Percentiles rank a stretch among this genome's conserved stretches.
Conservation (phyloP, 306 rosid genomes). For the Mucuna pruriens region DNA sequence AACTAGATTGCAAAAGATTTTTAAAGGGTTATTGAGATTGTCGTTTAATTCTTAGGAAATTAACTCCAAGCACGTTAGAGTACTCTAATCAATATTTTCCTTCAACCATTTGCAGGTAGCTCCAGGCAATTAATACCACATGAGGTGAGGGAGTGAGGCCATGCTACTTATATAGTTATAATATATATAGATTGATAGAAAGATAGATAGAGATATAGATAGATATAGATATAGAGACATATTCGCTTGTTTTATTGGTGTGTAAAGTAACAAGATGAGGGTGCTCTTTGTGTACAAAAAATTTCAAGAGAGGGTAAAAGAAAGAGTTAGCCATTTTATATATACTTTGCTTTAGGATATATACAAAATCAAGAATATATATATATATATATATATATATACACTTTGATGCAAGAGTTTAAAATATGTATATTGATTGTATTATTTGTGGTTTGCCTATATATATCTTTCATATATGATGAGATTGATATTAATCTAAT, state of each 20-base stretch:
- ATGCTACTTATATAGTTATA: constrained; percentile 25
- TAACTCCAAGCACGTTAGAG: constrained; percentile 5
- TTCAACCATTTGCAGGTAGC: constrained; percentile 24
- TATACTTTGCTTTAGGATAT: constrained; percentile 22
- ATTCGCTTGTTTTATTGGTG: constrained; percentile 24
- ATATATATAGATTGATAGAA: constrained; percentile 5
- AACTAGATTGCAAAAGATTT: constrained; percentile 27
- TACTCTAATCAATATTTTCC: constrained; percentile 33
- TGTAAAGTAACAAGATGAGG: constrained; percentile 39
- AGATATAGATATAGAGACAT: constrained; percentile 14
- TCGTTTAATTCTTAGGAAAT: constrained; percentile 19
- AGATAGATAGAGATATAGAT: background rate
- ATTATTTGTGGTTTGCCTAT: background rate
- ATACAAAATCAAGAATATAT: background rate
- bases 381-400: background rate
- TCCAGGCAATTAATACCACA: constrained; percentile 14
- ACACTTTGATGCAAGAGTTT: constrained; percentile 21
- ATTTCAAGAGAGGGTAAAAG: background rate
- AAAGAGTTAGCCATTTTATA: constrained; percentile 3
- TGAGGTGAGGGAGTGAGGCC: constrained; percentile 33
- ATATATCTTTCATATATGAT: background rate
- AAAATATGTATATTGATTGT: background rate
- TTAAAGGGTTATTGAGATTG: constrained; percentile 38
- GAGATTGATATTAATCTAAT: background rate
- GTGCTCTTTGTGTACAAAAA: constrained; percentile 43